Conservation (phyloP, 805 yeast genomes). For the Yarrowia sp. region DNA sequence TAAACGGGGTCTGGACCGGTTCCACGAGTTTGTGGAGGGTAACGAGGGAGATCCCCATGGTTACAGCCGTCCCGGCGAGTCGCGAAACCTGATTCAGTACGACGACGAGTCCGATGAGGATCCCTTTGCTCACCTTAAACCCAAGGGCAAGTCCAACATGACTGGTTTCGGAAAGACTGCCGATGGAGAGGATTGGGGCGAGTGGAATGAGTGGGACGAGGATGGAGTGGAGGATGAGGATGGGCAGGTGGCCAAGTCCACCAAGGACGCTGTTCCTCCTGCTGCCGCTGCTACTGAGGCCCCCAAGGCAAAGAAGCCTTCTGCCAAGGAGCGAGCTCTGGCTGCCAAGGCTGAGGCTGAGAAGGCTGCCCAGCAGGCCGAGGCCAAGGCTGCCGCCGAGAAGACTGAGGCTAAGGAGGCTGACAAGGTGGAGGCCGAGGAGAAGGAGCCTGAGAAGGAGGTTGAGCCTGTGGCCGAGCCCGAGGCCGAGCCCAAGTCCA, state of each 20-base stretch:
- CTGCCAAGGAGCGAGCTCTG: conserved; percentile 21
- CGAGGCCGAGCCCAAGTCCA: conserved; percentile 2
- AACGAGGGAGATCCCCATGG: conserved; percentile 39
- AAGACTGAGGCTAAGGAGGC: not conserved
- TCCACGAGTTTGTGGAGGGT: conserved; percentile 51
- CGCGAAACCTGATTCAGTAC: conserved; percentile 33
- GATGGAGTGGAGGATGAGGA: conserved; percentile 12
- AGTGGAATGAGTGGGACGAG: conserved; percentile 30
- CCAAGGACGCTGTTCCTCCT: conserved; percentile 19
- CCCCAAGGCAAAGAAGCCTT: conserved; percentile 1
- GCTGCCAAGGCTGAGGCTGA: conserved; percentile 23
- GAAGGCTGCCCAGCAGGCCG: conserved; percentile 15
- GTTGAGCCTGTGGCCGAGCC: conserved; percentile 1
- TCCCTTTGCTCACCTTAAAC: conserved; percentile 65
- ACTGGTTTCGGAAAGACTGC: conserved; percentile 41
- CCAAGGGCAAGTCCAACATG: conserved; percentile 56
- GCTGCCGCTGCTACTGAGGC: not conserved
- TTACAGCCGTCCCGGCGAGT: conserved; percentile 41
- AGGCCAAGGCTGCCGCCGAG: not conserved
- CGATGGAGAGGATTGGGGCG: conserved; percentile 33
- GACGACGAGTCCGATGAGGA: conserved; percentile 43
- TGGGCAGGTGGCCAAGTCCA: conserved; percentile 3
- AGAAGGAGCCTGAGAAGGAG: not conserved
- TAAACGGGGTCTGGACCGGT: conserved; percentile 66
- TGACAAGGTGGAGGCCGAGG: not conserved